Conservation (phyloP, 202 grass and related monocot species). For the Tripidium arundinaceum region DNA sequence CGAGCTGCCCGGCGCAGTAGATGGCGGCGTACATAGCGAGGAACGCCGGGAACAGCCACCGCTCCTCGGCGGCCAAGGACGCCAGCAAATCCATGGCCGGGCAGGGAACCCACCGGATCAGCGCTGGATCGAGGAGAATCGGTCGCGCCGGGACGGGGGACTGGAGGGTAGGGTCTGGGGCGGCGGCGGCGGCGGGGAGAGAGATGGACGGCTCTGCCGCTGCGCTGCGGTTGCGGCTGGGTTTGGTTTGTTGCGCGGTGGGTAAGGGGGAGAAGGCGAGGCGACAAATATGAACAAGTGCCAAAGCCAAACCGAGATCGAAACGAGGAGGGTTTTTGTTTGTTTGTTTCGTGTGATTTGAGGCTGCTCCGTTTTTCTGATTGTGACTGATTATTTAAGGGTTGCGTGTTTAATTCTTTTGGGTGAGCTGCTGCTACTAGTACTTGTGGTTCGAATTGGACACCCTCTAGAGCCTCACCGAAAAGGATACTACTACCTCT, state of each 20-base stretch:
- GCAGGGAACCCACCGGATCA: neutral
- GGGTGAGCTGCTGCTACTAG: neutral
- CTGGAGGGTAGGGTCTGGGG: conserved; percentile 7
- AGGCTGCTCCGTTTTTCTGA: neutral
- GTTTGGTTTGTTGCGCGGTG: neutral
- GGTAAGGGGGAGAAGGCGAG: neutral
- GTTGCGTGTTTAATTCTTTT: neutral
- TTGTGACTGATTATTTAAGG: neutral
- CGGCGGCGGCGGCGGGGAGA: neutral
- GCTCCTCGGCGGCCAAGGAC: conserved; percentile 22
- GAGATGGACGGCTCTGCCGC: neutral
- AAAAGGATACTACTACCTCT: too few species aligned
- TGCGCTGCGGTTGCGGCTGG: neutral
- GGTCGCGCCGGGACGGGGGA: neutral
- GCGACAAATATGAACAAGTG: neutral
- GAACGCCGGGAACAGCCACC: conserved; percentile 56
- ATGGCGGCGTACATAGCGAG: conserved; percentile 57
- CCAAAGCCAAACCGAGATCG: neutral
- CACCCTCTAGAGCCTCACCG: neutral
- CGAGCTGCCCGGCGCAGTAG: conserved; percentile 51
- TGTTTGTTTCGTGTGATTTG: neutral
- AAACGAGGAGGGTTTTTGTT: neutral
- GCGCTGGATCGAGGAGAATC: neutral
- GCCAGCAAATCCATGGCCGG: conserved; percentile 33
- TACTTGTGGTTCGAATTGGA: neutral